Evolutionary conservation across 352 stramenopile species (phyloP).

Genomic region (Pythium aristosporum): DNA sequence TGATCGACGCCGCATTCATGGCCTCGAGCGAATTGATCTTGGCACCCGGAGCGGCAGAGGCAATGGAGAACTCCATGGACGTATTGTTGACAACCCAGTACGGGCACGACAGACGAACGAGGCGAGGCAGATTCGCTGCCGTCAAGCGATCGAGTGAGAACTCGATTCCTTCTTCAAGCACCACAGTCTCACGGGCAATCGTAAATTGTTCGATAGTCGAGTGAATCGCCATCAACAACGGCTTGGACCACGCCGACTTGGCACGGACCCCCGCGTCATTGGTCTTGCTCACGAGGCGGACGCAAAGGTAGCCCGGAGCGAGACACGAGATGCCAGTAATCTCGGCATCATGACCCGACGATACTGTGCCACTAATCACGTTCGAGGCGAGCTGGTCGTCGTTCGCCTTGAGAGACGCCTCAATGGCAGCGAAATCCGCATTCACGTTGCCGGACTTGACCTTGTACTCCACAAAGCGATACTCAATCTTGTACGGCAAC

Average conservation of each 20-base stretch:
- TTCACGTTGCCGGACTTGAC: constrained; percentile 45
- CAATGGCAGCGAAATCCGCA: constrained; percentile 60
- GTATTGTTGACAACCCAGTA: constrained; percentile 89
- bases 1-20: constrained; percentile 32
- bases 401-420: constrained; percentile 47
- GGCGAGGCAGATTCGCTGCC: constrained; percentile 57
- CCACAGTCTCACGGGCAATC: constrained; percentile 55
- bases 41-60: constrained; percentile 51
- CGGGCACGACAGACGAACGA: constrained; percentile 79
- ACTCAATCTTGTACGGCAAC: constrained; percentile 82
- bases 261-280: constrained; percentile 17
- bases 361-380: constrained; percentile 51
- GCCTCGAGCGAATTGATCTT: constrained; percentile 48
- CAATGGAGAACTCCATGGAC: constrained; percentile 60
- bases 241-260: constrained; percentile 68
- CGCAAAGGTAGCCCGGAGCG: constrained; percentile 68
- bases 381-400: constrained; percentile 31
- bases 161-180: constrained; percentile 46
- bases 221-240: constrained; percentile 85
- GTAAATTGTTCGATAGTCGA: constrained; percentile 70
- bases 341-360: constrained; percentile 71
- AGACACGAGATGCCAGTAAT: constrained; percentile 71
- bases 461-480: constrained; percentile 85
- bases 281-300: constrained; percentile 49
- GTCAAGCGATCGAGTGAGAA: constrained; percentile 80